These are phyloP conservation scores for Mycena crocata DNA, from an alignment of 768 basidiomycete species.

Conservation along the genomic window DNA sequence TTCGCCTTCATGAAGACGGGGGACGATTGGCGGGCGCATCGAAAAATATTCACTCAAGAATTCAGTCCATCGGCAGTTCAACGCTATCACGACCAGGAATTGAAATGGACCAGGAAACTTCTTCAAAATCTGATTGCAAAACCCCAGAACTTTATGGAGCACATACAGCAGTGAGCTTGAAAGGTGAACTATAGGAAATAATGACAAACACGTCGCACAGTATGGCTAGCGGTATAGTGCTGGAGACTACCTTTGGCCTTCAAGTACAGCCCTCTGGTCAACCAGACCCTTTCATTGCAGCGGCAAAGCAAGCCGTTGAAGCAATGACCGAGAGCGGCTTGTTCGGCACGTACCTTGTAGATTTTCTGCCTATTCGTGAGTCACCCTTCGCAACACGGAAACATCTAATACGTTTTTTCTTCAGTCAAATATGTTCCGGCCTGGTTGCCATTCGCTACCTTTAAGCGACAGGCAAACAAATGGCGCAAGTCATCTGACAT, in stretches of 20 bases:
- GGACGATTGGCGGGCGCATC: constrained; percentile 31
- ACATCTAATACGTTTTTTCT: background rate
- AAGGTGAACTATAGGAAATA: background rate
- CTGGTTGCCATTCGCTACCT: constrained; percentile 25
- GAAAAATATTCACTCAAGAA: constrained; percentile 32
- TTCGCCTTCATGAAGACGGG: constrained; percentile 37
- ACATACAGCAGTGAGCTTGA: constrained; percentile 32
- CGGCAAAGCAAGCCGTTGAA: constrained; percentile 32
- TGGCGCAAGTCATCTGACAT: constrained; percentile 27
- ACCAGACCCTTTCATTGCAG: constrained; percentile 35
- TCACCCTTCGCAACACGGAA: background rate
- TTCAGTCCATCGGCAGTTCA: constrained; percentile 23
- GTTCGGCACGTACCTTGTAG: constrained; percentile 36
- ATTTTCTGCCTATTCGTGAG: constrained; percentile 34
- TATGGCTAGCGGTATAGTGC: constrained; percentile 29
- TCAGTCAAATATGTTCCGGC: constrained; percentile 25
- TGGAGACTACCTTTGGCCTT: constrained; percentile 35
- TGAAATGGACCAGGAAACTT: constrained; percentile 33
- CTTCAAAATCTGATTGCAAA: constrained; percentile 27
- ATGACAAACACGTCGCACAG: constrained; percentile 4
- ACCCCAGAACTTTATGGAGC: constrained; percentile 30
- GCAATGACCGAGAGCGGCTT: constrained; percentile 30
- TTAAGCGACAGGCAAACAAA: constrained; percentile 15
- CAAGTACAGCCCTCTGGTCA: constrained; percentile 35
- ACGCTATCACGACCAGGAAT: constrained; percentile 14